A percentile compares a stretch with the other conserved stretches of the same genome.
Conservation (phyloP, 805 yeast species). For the Kodamaea lidongshanica region DNA sequence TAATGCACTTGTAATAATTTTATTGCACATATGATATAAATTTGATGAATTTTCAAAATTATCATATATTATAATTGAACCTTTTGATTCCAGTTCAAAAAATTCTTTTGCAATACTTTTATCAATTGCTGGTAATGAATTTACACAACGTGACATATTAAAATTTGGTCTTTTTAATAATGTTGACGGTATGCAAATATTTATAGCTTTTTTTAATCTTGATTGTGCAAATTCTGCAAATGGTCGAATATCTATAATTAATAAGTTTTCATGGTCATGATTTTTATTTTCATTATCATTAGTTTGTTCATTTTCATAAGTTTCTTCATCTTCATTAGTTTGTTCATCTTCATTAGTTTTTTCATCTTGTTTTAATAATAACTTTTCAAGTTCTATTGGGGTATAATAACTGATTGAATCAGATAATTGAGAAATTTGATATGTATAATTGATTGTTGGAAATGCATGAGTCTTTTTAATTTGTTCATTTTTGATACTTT, state of each 20-base stretch:
- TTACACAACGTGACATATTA: conserved; percentile 55
- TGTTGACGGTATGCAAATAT: conserved; percentile 87
- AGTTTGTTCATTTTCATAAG: too few relatives aligned
- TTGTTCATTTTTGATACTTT: conserved; percentile 19
- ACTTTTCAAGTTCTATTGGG: conserved; percentile 11
- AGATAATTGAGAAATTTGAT: conserved; percentile 19
- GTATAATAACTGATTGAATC: conserved; percentile 15
- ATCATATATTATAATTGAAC: conserved; percentile 42
- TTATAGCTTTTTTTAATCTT: conserved; percentile 58
- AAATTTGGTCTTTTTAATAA: conserved; percentile 70
- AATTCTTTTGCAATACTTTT: conserved; percentile 35
- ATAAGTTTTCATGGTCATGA: conserved; percentile 6
- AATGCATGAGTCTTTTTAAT: conserved; percentile 17
- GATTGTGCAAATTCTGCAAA: conserved; percentile 61
- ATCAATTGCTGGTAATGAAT: conserved; percentile 52
- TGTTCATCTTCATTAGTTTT: too few relatives aligned
- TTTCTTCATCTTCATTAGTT: too few relatives aligned
- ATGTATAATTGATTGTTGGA: conserved; percentile 17
- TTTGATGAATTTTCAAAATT: conserved; percentile 29
- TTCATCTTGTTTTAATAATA: conserved; percentile 10
- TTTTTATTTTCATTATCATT: too few relatives aligned
- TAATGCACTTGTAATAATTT: conserved; percentile 34
- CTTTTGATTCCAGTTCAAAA: conserved; percentile 13
- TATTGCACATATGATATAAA: conserved; percentile 43
- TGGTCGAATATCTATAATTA: conserved; percentile 76